Percentiles rank a stretch among this genome's conserved stretches.
Conservation (phyloP, 2,329 filamentous ascomycete species). For the Talaromyces amestolkiae region DNA sequence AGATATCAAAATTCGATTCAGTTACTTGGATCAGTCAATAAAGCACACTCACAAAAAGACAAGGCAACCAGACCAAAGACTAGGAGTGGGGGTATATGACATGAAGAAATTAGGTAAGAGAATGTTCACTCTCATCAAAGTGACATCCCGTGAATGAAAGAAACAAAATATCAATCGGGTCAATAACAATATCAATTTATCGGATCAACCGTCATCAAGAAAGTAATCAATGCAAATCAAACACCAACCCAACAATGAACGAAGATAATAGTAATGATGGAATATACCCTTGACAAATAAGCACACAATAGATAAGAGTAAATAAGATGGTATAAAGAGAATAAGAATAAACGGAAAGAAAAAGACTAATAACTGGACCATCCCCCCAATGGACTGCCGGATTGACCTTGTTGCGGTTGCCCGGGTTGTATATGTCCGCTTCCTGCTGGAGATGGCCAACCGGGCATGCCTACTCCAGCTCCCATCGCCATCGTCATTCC, state of each 20-base stretch:
- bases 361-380: constrained; percentile 38
- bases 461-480: constrained; percentile 34
- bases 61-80: constrained; percentile 16
- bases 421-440: constrained; percentile 36
- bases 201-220: not conserved
- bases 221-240: constrained; percentile 6
- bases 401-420: constrained; percentile 39
- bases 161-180: not conserved
- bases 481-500: constrained; percentile 39
- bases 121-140: not conserved
- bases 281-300: constrained; percentile 16
- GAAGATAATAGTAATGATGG: not conserved
- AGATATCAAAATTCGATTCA: not conserved
- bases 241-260: not conserved
- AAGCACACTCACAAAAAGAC: not conserved
- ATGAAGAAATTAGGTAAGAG: not conserved
- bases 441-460: constrained; percentile 37
- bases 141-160: not conserved
- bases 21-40: not conserved
- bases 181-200: constrained; percentile 6
- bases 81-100: constrained; percentile 18
- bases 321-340: constrained; percentile 3
- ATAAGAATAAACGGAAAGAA: not conserved
- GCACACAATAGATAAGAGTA: constrained; percentile 2
- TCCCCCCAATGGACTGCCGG: constrained; percentile 37